phyloP scores from a whole-genome alignment of 1,284 basidiomycete genomes.

The Hemileia vastatrix region DNA sequence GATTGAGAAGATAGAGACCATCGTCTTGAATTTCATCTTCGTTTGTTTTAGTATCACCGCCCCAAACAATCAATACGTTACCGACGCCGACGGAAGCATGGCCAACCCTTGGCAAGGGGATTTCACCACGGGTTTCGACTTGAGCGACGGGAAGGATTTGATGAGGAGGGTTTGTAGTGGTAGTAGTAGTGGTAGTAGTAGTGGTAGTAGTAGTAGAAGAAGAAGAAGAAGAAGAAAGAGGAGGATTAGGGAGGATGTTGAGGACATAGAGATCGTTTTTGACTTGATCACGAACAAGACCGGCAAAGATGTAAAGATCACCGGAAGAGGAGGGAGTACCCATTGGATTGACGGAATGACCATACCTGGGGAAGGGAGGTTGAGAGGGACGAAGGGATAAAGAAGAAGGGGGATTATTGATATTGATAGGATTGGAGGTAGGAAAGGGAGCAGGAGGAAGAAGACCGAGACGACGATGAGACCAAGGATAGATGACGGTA shows the following conservation, averaged over 20 bases:
- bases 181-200: slow-evolving; percentile 24
- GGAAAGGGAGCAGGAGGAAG: slow-evolving; percentile 57
- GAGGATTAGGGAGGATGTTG: slow-evolving; percentile 57
- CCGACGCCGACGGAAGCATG: slow-evolving; percentile 93
- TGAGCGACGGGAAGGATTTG: slow-evolving; percentile 51
- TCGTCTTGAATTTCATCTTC: slow-evolving; percentile 70
- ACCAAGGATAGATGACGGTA: slow-evolving; percentile 58
- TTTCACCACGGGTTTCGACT: slow-evolving; percentile 66
- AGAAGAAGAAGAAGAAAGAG: slow-evolving; percentile 4
- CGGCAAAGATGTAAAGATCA: slow-evolving; percentile 93
- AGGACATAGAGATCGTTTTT: slow-evolving; percentile 91
- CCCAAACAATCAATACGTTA: slow-evolving; percentile 95
- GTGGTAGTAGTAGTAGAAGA: slow-evolving; percentile 24
- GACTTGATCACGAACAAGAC: slow-evolving; percentile 81
- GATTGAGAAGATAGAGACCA: slow-evolving; percentile 86
- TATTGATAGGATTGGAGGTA: slow-evolving; percentile 54
- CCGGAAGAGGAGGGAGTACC: slow-evolving; percentile 55
- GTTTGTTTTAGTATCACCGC: slow-evolving; percentile 82
- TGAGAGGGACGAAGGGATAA: slow-evolving; percentile 50
- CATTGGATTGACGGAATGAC: slow-evolving; percentile 82
- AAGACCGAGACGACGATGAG: slow-evolving; percentile 58
- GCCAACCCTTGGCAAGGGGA: slow-evolving; percentile 81
- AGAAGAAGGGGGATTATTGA: slow-evolving; percentile 50
- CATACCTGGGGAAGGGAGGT: slow-evolving; percentile 88
- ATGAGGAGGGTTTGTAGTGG: slow-evolving; percentile 1